Evolutionary conservation across 768 basidiomycete species (phyloP), one percentile per base, ranked within the genome.

Genomic region (Leccinum uliginosum): DNA sequence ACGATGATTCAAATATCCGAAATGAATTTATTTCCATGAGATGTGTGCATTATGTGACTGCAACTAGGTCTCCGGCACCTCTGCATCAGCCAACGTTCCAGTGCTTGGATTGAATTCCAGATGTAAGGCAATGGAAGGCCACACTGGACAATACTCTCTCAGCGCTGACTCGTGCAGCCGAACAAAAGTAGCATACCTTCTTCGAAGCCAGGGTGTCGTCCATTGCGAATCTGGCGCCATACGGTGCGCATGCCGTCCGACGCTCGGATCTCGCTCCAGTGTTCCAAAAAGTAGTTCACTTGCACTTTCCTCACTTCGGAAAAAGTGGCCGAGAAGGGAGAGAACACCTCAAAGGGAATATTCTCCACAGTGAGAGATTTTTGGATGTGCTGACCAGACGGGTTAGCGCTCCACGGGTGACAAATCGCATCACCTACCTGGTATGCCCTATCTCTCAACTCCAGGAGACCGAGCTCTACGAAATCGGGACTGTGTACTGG

Each of bases 171-270:
- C 34, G 26, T 32, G 43, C 43, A 27, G 9, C 2, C 14, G 38
- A 54, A 21, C 29, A 32, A 59, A 29, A 34, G 6, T 9, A 15
- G 67, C 74, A 10, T 15, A 87, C 87, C 87, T 79, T 92, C 89
- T 73, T 93, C 92, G 65, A 93, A 93, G 1, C 92, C 91, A 17
- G 90, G 87, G 67, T 93, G 89, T 32, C 89, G 79, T 45, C 92
- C 92, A 49, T 83, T 78, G 54, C 93, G 78, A 43, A 95, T 92
- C 71, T 93, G 89, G 55, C 85, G 81, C 89, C 91, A 93, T 5
- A 94, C 87, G 60, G 79, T 81, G 54, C 80, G 81, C 90, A 94
- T 91, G 12, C 87, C 81, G 17, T 86, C 83, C n/a, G 89, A 90
- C n/a, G 80, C 73, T 43, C 90, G 86, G 54, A 95, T 91, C 29